Percentiles rank a stretch among this genome's conserved stretches.
phyloP scores from a whole-genome alignment of 2,329 filamentous ascomycete species.

The Talaromyces rugulosus region DNA sequence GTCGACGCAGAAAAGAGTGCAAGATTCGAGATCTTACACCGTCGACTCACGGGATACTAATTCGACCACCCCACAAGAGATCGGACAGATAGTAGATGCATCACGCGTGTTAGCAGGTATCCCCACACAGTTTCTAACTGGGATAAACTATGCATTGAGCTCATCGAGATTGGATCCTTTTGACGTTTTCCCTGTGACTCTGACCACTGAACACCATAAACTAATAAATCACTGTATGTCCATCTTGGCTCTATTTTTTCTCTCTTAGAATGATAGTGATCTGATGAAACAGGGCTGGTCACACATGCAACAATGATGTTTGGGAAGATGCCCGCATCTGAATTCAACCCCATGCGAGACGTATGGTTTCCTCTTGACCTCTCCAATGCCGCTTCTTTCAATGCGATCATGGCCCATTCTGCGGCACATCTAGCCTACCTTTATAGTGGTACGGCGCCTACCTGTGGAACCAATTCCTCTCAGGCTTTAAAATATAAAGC shows the following conservation, averaged over 20 bases:
- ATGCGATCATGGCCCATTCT: conserved; percentile 39
- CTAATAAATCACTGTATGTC: conserved; percentile 35
- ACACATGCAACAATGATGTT: conserved; percentile 32
- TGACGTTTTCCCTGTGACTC: conserved; percentile 29
- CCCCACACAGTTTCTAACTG: conserved; percentile 15
- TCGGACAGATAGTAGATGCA: too few species aligned
- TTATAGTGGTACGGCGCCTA: conserved; percentile 23
- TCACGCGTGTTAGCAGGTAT: background rate
- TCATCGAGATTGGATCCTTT: conserved; percentile 31
- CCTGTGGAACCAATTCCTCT: background rate
- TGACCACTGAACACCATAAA: conserved; percentile 32
- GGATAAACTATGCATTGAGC: conserved; percentile 26
- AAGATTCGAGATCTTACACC: too few species aligned
- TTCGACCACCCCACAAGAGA: too few species aligned
- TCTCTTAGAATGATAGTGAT: too few species aligned
- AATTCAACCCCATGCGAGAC: conserved; percentile 31
- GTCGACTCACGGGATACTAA: too few species aligned
- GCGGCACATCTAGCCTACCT: conserved; percentile 36
- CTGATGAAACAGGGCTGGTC: conserved; percentile 21
- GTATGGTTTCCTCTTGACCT: conserved; percentile 28
- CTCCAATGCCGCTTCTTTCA: conserved; percentile 39
- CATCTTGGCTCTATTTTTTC: background rate
- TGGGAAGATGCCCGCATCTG: conserved; percentile 18
- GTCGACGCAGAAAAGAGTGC: too few species aligned
- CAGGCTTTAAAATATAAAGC: conserved; percentile 7